Evolutionary conservation across 495 filamentous ascomycete species (phyloP).

Genomic region (Pyrenula aspistea): DNA sequence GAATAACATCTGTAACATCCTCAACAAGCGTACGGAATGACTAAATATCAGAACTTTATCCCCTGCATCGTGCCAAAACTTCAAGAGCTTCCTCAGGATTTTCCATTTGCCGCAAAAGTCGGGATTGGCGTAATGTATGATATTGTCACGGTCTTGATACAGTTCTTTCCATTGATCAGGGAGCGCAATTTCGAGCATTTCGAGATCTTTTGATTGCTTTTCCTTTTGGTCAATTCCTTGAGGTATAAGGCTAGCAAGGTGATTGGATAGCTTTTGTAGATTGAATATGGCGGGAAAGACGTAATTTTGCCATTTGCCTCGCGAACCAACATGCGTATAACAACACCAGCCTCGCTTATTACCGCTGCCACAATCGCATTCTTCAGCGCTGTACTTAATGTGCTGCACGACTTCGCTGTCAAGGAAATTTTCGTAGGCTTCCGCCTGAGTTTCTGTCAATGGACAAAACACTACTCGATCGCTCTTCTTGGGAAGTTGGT

Average conservation of each 20-base stretch:
- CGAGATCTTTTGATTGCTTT: conserved; percentile 72
- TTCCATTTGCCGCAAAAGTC: conserved; percentile 98
- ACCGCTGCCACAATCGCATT: conserved; percentile 57
- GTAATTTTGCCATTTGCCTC: conserved; percentile 57
- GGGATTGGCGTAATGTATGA: conserved; percentile 73
- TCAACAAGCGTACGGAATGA: conserved; percentile 73
- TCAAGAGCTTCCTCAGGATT: conserved; percentile 72
- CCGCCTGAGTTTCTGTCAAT: conserved; percentile 67
- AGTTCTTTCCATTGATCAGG: conserved; percentile 69
- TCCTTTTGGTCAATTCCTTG: conserved; percentile 52
- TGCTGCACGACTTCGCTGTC: conserved; percentile 57
- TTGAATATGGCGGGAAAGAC: conserved; percentile 79
- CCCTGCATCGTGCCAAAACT: conserved; percentile 78
- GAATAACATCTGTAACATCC: conserved; percentile 80
- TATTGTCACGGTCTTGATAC: conserved; percentile 61
- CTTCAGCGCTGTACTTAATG: conserved; percentile 53
- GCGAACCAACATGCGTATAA: conserved; percentile 40
- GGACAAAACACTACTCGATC: conserved; percentile 94
- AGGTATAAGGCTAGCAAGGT: conserved; percentile 81
- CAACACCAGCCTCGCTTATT: conserved; percentile 81
- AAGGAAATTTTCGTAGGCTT: conserved; percentile 76
- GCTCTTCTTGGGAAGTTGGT: conserved; percentile 92
- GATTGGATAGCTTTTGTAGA: conserved; percentile 82
- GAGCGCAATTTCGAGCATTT: conserved; percentile 60
- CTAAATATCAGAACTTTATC: conserved; percentile 95